Conservation (phyloP, 1,284 basidiomycete genomes). For the Hemileia vastatrix region DNA sequence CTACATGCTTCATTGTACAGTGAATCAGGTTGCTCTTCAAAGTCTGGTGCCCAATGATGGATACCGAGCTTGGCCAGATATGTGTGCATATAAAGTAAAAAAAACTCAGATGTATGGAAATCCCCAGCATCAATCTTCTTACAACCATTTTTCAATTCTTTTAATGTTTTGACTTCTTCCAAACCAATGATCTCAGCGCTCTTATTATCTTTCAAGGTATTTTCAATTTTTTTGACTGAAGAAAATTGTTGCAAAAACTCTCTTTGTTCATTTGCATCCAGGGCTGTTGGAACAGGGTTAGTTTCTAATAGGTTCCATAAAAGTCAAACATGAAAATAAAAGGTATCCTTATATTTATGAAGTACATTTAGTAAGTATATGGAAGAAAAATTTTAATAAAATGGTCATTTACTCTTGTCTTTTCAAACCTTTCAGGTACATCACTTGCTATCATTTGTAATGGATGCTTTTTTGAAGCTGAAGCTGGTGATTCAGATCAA, state of each 20-base stretch:
- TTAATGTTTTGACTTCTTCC: background rate
- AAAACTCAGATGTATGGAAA: background rate
- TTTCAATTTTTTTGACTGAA: background rate
- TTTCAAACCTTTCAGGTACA: too few relatives aligned
- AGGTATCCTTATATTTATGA: background rate
- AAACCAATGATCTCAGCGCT: background rate
- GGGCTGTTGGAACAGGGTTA: background rate
- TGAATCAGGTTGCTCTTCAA: background rate
- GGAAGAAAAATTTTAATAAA: background rate
- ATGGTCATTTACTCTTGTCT: too few relatives aligned
- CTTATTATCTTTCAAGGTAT: background rate
- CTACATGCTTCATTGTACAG: slow-evolving; percentile 1
- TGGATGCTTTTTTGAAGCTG: too few relatives aligned
- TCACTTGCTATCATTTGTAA: too few relatives aligned
- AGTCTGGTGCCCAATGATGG: background rate
- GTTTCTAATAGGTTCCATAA: background rate
- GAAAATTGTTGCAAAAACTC: background rate
- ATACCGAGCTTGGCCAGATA: background rate
- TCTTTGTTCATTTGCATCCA: background rate
- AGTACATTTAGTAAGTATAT: too few relatives aligned
- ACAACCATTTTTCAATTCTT: background rate
- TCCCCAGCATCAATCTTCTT: background rate
- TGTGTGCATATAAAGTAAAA: background rate
- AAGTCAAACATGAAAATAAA: background rate
- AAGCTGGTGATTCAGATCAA: too few relatives aligned